phyloP scores from a whole-genome alignment of 371 early-diverging fungal species.

The Dipsacomyces acuminosporus region DNA sequence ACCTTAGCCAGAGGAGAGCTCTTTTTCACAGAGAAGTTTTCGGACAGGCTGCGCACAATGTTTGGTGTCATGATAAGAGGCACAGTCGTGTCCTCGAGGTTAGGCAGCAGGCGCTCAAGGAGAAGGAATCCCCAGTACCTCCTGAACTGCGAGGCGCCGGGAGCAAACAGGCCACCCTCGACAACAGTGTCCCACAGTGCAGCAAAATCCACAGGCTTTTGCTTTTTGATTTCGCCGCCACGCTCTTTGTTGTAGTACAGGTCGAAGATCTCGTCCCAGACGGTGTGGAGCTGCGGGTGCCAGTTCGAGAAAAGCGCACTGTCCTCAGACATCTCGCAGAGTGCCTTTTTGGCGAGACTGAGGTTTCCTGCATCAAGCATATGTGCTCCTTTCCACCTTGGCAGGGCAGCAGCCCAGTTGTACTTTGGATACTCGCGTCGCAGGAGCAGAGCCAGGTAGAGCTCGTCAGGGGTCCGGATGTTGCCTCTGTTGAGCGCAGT shows the following conservation, averaged over 20 bases:
- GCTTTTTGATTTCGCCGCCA: constrained; percentile 23
- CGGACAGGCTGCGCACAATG: constrained; percentile 76
- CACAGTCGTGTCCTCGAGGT: constrained; percentile 58
- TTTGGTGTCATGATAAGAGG: constrained; percentile 74
- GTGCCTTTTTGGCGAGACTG: constrained; percentile 16
- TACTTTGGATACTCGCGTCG: constrained; percentile 37
- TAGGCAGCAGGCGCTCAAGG: constrained; percentile 64
- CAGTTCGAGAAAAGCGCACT: constrained; percentile 51
- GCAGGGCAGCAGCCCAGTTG: constrained; percentile 44
- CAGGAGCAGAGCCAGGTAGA: constrained; percentile 32
- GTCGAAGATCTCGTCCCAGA: constrained; percentile 68
- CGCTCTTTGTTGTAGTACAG: constrained; percentile 49
- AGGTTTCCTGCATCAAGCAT: constrained; percentile 29
- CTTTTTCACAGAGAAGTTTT: constrained; percentile 64
- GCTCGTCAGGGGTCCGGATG: constrained; percentile 42
- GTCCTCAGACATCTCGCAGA: constrained; percentile 31
- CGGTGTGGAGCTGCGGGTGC: constrained; percentile 74
- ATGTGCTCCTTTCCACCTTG: constrained; percentile 48
- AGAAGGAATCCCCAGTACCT: constrained; percentile 85
- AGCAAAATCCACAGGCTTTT: constrained; percentile 55
- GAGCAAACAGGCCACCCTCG: constrained; percentile 69
- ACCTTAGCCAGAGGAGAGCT: constrained; percentile 72
- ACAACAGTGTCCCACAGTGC: constrained; percentile 79
- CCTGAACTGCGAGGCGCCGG: constrained; percentile 71
- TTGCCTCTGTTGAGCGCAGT: constrained; percentile 40